phyloP scores from a whole-genome alignment of 73 alveolate genomes.

The Paramecium sonneborni region DNA sequence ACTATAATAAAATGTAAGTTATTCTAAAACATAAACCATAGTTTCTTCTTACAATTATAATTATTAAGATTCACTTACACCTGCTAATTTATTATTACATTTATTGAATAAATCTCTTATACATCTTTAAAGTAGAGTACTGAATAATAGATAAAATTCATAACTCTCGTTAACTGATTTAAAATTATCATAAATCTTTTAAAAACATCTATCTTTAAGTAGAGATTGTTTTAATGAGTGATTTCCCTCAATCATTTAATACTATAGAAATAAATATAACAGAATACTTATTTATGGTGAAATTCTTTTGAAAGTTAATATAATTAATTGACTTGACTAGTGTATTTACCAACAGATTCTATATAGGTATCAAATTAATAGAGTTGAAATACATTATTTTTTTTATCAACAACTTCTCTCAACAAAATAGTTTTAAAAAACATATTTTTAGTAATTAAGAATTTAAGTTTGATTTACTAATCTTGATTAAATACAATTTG shows the following conservation, averaged over 20 bases:
- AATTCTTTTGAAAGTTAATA: background rate
- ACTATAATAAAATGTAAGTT: background rate
- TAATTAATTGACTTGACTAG: background rate
- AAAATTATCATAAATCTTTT: slow-evolving; percentile 9
- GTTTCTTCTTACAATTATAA: background rate
- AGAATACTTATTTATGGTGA: background rate
- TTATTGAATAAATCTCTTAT: background rate
- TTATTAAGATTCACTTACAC: background rate
- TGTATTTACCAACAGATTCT: background rate
- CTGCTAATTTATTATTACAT: background rate
- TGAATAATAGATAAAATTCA: slow-evolving; percentile 19
- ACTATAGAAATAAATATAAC: background rate
- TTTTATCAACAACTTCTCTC: slow-evolving; percentile 1
- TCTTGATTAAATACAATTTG: background rate
- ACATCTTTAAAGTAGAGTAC: background rate
- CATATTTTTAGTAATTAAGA: slow-evolving; percentile 18
- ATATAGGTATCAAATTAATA: slow-evolving; percentile 10
- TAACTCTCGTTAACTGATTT: background rate
- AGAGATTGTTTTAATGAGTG: background rate
- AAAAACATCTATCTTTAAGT: slow-evolving; percentile 7
- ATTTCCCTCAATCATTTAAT: background rate
- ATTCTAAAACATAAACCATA: slow-evolving; percentile 17
- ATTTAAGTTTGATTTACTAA: background rate
- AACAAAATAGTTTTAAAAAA: background rate
- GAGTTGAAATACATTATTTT: background rate